phyloP scores from a whole-genome alignment of 78 protist species.

The Cavenderia fasciculata region DNA sequence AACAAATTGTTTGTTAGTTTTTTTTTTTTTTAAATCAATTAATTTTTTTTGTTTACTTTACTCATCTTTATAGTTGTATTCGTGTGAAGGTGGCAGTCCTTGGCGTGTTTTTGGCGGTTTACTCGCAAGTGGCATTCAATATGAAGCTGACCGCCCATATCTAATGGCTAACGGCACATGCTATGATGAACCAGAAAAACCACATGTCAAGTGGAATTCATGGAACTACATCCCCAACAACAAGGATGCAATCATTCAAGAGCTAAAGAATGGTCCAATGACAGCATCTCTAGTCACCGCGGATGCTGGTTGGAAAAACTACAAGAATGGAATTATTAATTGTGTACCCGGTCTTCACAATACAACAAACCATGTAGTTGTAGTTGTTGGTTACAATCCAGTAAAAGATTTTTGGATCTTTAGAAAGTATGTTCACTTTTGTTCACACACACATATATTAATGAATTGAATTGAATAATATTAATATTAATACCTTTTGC shows the following conservation, averaged over 20 bases:
- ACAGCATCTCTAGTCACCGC: neutral
- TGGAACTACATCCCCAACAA: neutral
- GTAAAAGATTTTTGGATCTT: neutral
- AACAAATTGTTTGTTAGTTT: too few species aligned
- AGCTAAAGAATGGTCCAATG: neutral
- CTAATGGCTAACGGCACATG: neutral
- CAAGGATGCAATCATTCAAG: neutral
- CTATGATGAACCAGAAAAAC: neutral
- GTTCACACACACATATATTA: too few species aligned
- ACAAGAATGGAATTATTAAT: neutral
- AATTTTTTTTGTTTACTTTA: too few species aligned
- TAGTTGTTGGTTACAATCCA: neutral
- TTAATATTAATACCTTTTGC: too few species aligned
- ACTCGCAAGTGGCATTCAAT: neutral
- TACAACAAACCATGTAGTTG: neutral
- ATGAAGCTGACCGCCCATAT: neutral
- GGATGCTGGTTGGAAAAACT: neutral
- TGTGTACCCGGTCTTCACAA: neutral
- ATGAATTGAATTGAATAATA: too few species aligned
- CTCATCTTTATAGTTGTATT: too few species aligned
- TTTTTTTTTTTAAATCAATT: too few species aligned
- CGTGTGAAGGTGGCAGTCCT: conserved; percentile 1
- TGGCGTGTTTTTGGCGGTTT: neutral
- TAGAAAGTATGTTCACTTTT: neutral
- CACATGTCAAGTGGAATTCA: neutral